Conservation (phyloP, 352 stramenopile species). For the Phytophthora sp. region DNA sequence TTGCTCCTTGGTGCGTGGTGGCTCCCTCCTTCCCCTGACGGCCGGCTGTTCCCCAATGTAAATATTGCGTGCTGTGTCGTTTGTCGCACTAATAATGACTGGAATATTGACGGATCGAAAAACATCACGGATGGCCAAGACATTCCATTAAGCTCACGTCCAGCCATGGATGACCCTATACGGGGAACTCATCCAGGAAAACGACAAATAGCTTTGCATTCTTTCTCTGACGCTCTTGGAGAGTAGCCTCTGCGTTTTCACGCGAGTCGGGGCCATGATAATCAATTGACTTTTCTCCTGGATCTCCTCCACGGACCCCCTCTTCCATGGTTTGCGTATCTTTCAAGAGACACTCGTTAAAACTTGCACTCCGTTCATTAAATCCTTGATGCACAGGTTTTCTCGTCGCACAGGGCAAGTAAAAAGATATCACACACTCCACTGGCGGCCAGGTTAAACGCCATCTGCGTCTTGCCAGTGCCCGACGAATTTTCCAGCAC, state of each 20-base stretch:
- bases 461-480: neutral
- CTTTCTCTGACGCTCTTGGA: neutral
- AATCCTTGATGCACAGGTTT: neutral
- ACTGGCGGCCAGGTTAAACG: neutral
- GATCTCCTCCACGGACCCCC: too few species aligned
- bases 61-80: neutral
- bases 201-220: neutral
- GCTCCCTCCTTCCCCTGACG: too few species aligned
- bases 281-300: neutral
- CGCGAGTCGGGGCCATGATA: neutral
- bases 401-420: neutral
- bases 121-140: neutral
- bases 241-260: neutral
- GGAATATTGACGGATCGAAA: neutral
- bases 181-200: constrained; percentile 8
- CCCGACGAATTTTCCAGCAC: constrained; percentile 6
- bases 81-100: constrained; percentile 1
- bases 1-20: neutral
- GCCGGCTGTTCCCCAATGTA: too few species aligned
- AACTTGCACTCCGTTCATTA: neutral
- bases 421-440: neutral
- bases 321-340: neutral
- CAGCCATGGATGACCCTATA: neutral
- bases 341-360: neutral
- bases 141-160: neutral